Conservation (phyloP, 106 monocot genomes). For the Allium cepa region DNA sequence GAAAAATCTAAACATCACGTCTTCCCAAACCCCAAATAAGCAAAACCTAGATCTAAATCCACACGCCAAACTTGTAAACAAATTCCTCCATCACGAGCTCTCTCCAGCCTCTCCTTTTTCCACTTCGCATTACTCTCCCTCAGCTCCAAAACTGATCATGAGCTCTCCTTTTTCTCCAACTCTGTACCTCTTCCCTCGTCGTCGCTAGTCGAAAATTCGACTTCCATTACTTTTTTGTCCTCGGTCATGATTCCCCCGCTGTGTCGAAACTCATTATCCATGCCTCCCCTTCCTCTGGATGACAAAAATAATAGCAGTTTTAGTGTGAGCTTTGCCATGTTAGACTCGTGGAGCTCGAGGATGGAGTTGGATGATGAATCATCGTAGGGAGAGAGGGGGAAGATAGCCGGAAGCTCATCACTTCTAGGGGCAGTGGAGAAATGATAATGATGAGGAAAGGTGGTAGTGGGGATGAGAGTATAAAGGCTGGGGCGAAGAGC, state of each 20-base stretch:
- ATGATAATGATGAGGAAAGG: constrained; percentile 29
- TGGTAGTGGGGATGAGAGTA: background rate
- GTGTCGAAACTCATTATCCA: background rate
- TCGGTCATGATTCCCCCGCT: constrained; percentile 6
- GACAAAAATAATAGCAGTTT: no score
- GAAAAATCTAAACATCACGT: no score
- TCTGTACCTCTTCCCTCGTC: background rate
- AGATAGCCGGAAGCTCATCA: constrained; percentile 19
- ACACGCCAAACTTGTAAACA: no score
- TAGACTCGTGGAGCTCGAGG: constrained; percentile 39
- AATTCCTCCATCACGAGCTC: no score
- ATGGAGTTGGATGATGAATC: constrained; percentile 38
- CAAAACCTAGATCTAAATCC: no score
- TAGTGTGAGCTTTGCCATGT: background rate
- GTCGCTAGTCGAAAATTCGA: background rate
- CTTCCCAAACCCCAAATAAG: no score
- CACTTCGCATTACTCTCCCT: no score
- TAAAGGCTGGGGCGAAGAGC: constrained; percentile 20
- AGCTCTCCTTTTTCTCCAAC: background rate
- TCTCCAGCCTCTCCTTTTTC: no score
- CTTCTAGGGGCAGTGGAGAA: constrained; percentile 38
- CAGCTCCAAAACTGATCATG: no score
- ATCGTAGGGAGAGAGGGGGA: constrained; percentile 7
- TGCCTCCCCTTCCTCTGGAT: background rate
- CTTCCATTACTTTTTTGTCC: background rate